Conservation (phyloP, 257 asterid species). For the Henckelia pumila region DNA sequence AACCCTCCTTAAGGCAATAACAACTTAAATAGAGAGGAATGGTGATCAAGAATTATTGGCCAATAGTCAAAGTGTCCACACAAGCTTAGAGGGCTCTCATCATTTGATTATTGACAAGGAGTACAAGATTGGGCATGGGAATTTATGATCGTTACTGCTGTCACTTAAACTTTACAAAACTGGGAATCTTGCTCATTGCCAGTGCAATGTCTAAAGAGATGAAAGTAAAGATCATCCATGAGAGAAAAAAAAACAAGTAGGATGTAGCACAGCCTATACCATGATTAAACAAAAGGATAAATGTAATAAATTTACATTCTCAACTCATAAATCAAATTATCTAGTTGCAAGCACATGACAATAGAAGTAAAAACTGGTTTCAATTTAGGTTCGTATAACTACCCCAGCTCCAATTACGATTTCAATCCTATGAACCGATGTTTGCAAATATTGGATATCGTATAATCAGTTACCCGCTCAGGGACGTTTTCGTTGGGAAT, state of each 20-base stretch:
- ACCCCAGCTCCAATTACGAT: neutral
- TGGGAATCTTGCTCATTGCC: neutral
- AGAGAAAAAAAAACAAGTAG: too few species aligned
- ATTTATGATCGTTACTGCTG: neutral
- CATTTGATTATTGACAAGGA: neutral
- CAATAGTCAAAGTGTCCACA: neutral
- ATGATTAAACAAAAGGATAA: neutral
- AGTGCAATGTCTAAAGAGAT: neutral
- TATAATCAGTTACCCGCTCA: neutral
- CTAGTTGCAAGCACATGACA: neutral
- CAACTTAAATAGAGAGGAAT: constrained; percentile 9
- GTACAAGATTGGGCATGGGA: neutral
- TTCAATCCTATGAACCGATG: neutral
- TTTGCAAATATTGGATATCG: neutral
- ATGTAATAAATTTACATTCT: neutral
- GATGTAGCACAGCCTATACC: neutral
- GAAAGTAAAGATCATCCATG: neutral
- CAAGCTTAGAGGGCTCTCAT: neutral
- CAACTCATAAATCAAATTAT: neutral
- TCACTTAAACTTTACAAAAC: neutral
- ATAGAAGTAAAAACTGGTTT: neutral
- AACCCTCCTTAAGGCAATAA: neutral
- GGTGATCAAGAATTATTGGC: constrained; percentile 1
- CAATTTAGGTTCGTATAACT: neutral
- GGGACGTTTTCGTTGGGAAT: neutral